Percentiles rank a stretch among this genome's conserved stretches.
These are phyloP conservation scores for Zoysia japonica DNA, from an alignment of 176 grass and related monocot species.

Conservation along the genomic window DNA sequence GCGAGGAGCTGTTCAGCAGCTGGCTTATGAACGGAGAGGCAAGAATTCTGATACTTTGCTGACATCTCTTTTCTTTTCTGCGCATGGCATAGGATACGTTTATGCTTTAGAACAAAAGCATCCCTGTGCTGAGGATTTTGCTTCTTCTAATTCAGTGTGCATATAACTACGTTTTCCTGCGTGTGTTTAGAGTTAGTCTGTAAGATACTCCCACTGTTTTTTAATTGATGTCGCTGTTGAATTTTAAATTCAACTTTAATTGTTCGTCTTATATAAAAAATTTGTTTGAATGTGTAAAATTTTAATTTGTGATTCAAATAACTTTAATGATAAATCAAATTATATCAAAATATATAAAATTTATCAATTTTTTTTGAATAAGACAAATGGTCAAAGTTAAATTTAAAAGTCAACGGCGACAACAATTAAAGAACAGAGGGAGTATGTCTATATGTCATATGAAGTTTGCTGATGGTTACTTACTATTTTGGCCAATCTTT, in stretches of 20 bases:
- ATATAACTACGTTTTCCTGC: neutral
- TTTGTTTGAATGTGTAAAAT: no score
- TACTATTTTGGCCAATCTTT: constrained; percentile 17
- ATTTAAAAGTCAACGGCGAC: no score
- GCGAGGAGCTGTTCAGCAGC: constrained; percentile 69
- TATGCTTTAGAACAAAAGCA: constrained; percentile 22
- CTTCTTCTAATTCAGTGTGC: neutral
- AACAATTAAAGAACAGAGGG: no score
- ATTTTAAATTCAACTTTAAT: no score
- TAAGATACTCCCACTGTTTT: neutral
- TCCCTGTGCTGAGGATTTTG: neutral
- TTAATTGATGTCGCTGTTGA: no score
- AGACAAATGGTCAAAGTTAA: no score
- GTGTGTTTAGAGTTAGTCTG: neutral
- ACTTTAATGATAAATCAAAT: no score
- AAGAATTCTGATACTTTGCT: constrained; percentile 36
- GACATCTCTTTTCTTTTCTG: neutral
- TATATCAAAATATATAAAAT: no score
- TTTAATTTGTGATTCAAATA: no score
- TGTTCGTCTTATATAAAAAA: no score
- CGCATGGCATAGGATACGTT: neutral
- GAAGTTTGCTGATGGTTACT: constrained; percentile 5
- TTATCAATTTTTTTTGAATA: no score
- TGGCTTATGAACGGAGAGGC: constrained; percentile 85
- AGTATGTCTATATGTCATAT: neutral